Percentiles rank a stretch among this genome's conserved stretches.
These are phyloP conservation scores for Aspergillus jensenii DNA, from an alignment of 2,329 filamentous ascomycete genomes.

Conservation along the genomic window DNA sequence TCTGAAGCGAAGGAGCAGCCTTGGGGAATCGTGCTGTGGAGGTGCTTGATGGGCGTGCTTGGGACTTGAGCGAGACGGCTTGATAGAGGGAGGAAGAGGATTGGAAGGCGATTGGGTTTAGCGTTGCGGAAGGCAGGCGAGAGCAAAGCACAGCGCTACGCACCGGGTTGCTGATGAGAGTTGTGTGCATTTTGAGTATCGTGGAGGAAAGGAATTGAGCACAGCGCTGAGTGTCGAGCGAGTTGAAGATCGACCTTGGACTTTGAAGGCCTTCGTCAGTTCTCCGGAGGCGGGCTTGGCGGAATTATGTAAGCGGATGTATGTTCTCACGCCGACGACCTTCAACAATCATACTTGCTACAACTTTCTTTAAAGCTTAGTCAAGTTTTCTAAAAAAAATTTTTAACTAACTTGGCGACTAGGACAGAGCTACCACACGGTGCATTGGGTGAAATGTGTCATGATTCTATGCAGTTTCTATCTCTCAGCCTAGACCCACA, in stretches of 20 bases:
- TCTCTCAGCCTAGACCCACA: background rate
- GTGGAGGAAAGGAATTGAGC: background rate
- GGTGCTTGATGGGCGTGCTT: conserved; percentile 25
- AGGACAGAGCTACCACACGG: too few relatives aligned
- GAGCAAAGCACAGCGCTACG: conserved; percentile 32
- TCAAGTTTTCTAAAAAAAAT: background rate
- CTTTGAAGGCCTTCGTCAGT: conserved; percentile 8
- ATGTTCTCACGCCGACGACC: background rate
- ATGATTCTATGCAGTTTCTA: background rate
- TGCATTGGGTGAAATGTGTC: too few relatives aligned
- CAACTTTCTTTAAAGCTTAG: background rate
- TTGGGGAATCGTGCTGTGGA: conserved; percentile 20
- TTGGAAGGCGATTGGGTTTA: conserved; percentile 24
- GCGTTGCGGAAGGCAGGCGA: conserved; percentile 24
- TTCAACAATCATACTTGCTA: background rate
- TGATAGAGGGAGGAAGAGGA: conserved; percentile 21
- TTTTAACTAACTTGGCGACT: too few relatives aligned
- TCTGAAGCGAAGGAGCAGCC: conserved; percentile 15
- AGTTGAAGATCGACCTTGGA: conserved; percentile 1
- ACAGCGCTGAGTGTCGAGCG: conserved; percentile 2
- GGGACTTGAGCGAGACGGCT: conserved; percentile 23
- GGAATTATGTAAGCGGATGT: conserved; percentile 23
- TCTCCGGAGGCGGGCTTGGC: background rate
- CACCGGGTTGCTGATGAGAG: conserved; percentile 30
- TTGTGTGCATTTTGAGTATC: conserved; percentile 26